Percentiles rank a stretch among this genome's conserved stretches.
Conservation (phyloP, 192 early-diverging fungal genomes). For the Umbelopsis sp. region DNA sequence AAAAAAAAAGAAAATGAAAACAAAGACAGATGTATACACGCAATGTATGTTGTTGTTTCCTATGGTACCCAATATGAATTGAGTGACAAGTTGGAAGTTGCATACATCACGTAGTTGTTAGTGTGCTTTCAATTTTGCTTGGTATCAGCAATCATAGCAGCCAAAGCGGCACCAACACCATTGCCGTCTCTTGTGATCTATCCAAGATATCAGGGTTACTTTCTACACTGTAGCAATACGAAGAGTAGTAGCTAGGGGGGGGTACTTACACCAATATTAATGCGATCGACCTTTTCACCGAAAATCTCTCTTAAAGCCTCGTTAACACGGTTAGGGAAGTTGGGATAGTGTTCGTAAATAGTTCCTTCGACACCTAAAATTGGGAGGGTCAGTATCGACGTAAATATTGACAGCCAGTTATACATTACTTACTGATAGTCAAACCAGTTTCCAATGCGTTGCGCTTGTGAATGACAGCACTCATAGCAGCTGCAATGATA, state of each 20-base stretch:
- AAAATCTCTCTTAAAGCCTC: constrained; percentile 25
- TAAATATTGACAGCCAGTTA: background rate
- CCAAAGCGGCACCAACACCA: constrained; percentile 74
- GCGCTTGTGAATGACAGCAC: constrained; percentile 64
- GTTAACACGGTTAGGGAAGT: constrained; percentile 41
- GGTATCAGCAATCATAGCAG: constrained; percentile 51
- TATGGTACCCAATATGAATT: background rate
- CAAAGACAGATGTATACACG: background rate
- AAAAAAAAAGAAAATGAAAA: background rate
- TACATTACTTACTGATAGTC: constrained; percentile 32
- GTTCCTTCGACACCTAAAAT: constrained; percentile 59
- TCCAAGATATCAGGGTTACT: background rate
- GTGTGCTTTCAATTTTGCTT: background rate
- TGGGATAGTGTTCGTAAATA: constrained; percentile 63
- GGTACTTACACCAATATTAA: constrained; percentile 41
- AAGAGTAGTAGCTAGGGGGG: background rate
- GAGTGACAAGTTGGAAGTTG: background rate
- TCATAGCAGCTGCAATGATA: constrained; percentile 70
- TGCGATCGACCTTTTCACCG: constrained; percentile 27
- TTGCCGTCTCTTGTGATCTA: constrained; percentile 61
- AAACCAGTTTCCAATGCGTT: constrained; percentile 29
- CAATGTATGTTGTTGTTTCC: background rate
- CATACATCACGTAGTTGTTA: background rate
- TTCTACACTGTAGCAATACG: no score
- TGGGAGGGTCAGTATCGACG: constrained; percentile 44